A percentile compares a stretch with the other conserved stretches of the same genome.
Evolutionary conservation across 2,329 filamentous ascomycete genomes (phyloP).

Genomic region (Alternaria incomplexa): DNA sequence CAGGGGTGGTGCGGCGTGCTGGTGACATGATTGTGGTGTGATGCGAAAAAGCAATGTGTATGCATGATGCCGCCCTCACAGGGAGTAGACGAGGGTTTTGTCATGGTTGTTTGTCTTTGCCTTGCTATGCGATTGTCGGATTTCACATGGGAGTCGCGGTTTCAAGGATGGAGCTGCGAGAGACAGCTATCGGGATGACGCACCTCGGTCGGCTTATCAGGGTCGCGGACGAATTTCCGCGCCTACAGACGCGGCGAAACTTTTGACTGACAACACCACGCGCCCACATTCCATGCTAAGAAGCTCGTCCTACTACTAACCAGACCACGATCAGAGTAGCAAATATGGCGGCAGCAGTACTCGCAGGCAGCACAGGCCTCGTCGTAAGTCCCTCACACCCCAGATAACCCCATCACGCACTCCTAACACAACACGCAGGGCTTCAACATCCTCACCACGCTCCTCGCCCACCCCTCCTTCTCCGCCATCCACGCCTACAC

Average conservation of each 20-base stretch:
- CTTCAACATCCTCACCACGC: constrained; percentile 71
- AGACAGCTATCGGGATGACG: not conserved
- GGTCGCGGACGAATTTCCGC: not conserved
- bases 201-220: not conserved
- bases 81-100: fast-evolving
- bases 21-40: constrained; percentile 12
- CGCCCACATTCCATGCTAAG: not conserved
- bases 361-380: constrained; percentile 72
- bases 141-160: not conserved
- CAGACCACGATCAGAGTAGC: fast-evolving
- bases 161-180: not conserved
- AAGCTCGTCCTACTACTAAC: not conserved
- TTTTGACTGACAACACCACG: not conserved
- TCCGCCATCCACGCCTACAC: constrained; percentile 68
- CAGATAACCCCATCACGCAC: not conserved
- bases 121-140: not conserved
- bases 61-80: not conserved
- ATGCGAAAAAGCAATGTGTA: not conserved
- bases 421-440: constrained; percentile 57
- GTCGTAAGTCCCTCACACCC: constrained; percentile 48
- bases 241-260: not conserved
- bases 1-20: not conserved
- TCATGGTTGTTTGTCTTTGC: not conserved
- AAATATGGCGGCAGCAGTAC: constrained; percentile 58
- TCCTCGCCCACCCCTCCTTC: constrained; percentile 63